Evolutionary conservation across 495 filamentous ascomycete species (phyloP), one percentile per base, ranked within the genome.

Genomic region (Pseudoneurospora amorphoporcata): DNA sequence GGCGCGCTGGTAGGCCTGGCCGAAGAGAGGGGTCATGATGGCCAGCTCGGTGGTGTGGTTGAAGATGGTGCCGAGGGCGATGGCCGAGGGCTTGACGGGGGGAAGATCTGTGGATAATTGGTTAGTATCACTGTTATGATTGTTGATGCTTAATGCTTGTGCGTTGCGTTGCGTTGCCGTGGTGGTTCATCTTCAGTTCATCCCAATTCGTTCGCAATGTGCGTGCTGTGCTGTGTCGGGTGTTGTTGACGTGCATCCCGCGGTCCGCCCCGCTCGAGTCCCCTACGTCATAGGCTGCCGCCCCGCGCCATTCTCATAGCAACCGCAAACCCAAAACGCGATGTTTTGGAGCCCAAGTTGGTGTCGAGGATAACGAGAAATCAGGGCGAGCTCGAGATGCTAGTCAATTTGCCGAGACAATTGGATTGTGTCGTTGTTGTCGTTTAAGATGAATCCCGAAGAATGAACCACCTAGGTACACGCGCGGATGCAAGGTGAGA

Each of bases 51-150:
- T 80, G 41, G 84, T 90, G 84, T 99, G 95, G 86, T 92, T 97
- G 89, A 97, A 99, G 81, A 93, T 81, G 47, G 95, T 97, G 82
- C 95, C 95, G 76, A 98, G 88, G 75, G 95, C 95, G 79, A 99
- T 97, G 74, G 95, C 95, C 69, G 95, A 98, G 69, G 95, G 95
- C 90, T 97, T 98, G 78, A 99, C 95, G 58, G 95, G 87, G 76
- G 95, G 95, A 73, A 99, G 89, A 79, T 98, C 93, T 97, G 77
- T 2, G 37, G 58, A 19, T 29, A 23, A 23, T 3, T 1, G 3
- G 53, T 65, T 65, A 65, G 53, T 37, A 35, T 17, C 53, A 65
- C 35, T 12, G 12, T 10, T 40, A 40, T 40, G 39, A 40, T 43
- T n/a, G 16, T 16, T 37, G 53, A 16, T 35, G 7, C 14, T 61